A percentile compares a stretch with the other conserved stretches of the same genome.
These are phyloP conservation scores for Grigorovia jiainica DNA, from an alignment of 805 yeast genomes.

Conservation along the genomic window DNA sequence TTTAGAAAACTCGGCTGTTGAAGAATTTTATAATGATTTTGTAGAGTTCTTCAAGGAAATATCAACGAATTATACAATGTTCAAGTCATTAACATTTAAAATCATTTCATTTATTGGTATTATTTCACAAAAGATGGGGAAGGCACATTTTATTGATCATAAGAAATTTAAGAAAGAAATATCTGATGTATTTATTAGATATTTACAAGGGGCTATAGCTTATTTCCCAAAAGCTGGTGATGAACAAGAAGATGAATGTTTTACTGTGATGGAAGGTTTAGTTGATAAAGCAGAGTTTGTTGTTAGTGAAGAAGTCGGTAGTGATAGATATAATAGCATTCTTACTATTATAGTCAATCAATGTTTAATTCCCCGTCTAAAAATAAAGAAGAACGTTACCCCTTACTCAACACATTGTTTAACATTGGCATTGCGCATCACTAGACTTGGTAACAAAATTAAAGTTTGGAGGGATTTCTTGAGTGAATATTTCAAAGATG, in stretches of 20 bases:
- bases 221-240: conserved; percentile 15
- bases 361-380: conserved; percentile 44
- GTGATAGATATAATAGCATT: conserved; percentile 47
- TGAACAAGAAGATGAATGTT: conserved; percentile 7
- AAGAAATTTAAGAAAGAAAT: conserved; percentile 49
- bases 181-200: conserved; percentile 35
- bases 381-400: conserved; percentile 33
- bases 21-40: conserved; percentile 63
- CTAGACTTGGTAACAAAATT: conserved; percentile 25
- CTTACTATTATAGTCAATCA: conserved; percentile 46
- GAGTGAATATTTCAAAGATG: conserved; percentile 56
- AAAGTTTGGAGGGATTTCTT: conserved; percentile 59
- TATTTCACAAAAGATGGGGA: conserved; percentile 47
- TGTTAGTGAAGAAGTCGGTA: conserved; percentile 19
- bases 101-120: conserved; percentile 43
- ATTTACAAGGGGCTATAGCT: conserved; percentile 25
- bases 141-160: conserved; percentile 52
- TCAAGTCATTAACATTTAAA: conserved; percentile 41
- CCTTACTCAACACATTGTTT: conserved; percentile 35
- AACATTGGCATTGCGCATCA: conserved; percentile 32
- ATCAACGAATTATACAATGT: conserved; percentile 36
- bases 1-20: conserved; percentile 66
- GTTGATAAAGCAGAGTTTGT: conserved; percentile 13
- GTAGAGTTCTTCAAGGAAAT: conserved; percentile 53
- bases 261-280: conserved; percentile 12